These are phyloP conservation scores for Diaporthe longicolla DNA, from an alignment of 2,329 filamentous ascomycete genomes.

Conservation along the genomic window DNA sequence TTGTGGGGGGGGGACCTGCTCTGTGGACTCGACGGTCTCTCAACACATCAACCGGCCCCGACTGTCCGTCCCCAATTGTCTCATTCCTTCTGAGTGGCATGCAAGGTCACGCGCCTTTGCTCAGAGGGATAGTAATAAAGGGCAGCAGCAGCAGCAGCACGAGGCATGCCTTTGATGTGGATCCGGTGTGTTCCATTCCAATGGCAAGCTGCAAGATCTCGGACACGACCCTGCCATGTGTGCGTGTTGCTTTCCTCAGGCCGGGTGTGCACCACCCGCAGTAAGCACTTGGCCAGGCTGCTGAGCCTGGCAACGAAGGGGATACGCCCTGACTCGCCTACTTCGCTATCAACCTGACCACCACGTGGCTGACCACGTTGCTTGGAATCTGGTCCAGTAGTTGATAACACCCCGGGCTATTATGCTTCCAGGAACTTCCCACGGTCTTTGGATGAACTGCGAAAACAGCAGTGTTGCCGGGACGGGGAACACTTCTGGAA, in stretches of 20 bases:
- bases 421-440: not conserved
- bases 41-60: not conserved
- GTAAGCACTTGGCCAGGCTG: not conserved
- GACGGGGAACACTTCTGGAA: not conserved
- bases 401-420: not conserved
- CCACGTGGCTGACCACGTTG: constrained; percentile 21
- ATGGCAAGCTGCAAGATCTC: constrained; percentile 6
- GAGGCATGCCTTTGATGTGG: not conserved
- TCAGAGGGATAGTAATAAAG: no score
- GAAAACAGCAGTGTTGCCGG: not conserved
- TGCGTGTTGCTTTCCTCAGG: not conserved
- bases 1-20: not conserved
- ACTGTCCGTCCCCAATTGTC: not conserved
- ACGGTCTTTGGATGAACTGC: not conserved
- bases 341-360: constrained; percentile 3
- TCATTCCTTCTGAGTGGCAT: not conserved
- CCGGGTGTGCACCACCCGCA: not conserved
- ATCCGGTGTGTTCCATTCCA: not conserved
- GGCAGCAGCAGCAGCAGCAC: not conserved
- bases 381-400: constrained; percentile 2
- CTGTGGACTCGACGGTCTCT: not conserved
- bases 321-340: not conserved
- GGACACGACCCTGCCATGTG: constrained; percentile 5
- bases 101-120: not conserved
- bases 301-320: not conserved